Base-by-base conservation (phyloP, 352 stramenopile genomes). In the Blastocystis sp. region DNA sequence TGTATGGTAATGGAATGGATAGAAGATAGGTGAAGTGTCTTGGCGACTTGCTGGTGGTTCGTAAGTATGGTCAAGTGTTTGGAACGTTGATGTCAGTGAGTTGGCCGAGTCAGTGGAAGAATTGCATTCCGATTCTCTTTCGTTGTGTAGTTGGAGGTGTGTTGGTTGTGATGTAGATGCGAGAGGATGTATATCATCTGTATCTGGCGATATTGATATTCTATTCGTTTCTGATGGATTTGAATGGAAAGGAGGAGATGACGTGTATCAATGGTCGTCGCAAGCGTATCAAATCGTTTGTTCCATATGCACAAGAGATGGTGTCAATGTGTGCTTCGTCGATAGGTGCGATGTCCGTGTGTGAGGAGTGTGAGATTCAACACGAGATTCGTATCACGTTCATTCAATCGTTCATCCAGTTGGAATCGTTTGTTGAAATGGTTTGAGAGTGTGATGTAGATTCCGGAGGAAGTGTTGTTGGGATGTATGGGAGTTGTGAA, bases 41-140 rank as follows among this genome's bases (percentile, higher is more conserved):
- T 4, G 21, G 46, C 7, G 44, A 81, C 56, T 38, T 64, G 21
- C 29, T 40, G 18, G 24, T 81, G 9, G 46, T 81, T 18, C 32
- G 49, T 21, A 81, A 81, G 32, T 81, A 63, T 64, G 42, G 44
- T 27, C 69, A 81, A 16, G 3, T 81, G 46, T 64, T 51, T 61
- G 69, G 24, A 21, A 65, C 46, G 9, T 48, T 51, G 8, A 81
- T 81, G 69, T 63, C 69, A 3, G 48, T 27, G 42, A 46, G 69
- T n/a, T 81, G 69, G 69, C 69, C 69, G 27, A 81, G 69, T 65
- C 69, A 81, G 24, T 81, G 69, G 69, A 81, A 81, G n/a, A 48
- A 4, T 48, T 65, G 69, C 34, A 63, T 81, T 63, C 24, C 36
- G 14, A 44, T 27, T 2, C 9, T 81, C 29, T 18, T 29, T 9